A percentile compares a stretch with the other conserved stretches of the same genome.
Conservation (phyloP, 768 basidiomycete species). For the Strobilomyces echinocephalus region DNA sequence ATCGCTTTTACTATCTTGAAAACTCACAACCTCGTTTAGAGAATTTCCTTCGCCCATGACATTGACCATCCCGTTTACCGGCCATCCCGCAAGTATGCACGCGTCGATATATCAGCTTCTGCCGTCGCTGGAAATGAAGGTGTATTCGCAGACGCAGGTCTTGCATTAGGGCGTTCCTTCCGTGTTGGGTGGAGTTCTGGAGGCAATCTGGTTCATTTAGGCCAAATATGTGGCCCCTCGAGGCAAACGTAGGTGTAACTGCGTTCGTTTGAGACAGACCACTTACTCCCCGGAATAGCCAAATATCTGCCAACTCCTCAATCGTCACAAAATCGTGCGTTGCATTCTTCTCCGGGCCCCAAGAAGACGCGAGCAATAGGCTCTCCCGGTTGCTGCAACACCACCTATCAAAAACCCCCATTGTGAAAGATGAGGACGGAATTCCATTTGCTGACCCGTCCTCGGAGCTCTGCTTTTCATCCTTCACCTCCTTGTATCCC, state of each 20-base stretch:
- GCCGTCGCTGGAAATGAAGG: conserved; percentile 61
- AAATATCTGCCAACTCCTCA: conserved; percentile 58
- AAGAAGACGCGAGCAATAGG: conserved; percentile 35
- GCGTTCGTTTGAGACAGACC: not conserved
- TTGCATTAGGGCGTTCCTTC: conserved; percentile 83
- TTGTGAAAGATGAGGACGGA: conserved; percentile 63
- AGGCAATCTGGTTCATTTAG: conserved; percentile 71
- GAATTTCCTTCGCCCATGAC: conserved; percentile 74
- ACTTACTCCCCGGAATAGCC: conserved; percentile 32
- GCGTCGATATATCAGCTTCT: conserved; percentile 66
- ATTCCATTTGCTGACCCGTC: conserved; percentile 68
- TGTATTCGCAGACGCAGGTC: conserved; percentile 71
- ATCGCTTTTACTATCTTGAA: not conserved
- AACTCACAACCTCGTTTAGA: conserved; percentile 37
- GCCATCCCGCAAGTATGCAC: conserved; percentile 76
- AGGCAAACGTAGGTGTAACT: conserved; percentile 45
- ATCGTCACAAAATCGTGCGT: conserved; percentile 48
- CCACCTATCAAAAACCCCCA: conserved; percentile 69
- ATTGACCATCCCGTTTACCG: conserved; percentile 62
- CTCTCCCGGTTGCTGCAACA: conserved; percentile 67
- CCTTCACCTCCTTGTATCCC: conserved; percentile 70
- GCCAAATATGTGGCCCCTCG: conserved; percentile 61
- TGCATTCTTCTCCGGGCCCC: conserved; percentile 34
- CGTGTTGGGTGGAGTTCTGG: conserved; percentile 87
- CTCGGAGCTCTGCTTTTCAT: conserved; percentile 64